Conservation (phyloP, 805 yeast species). For the Candida parachauliodes region DNA sequence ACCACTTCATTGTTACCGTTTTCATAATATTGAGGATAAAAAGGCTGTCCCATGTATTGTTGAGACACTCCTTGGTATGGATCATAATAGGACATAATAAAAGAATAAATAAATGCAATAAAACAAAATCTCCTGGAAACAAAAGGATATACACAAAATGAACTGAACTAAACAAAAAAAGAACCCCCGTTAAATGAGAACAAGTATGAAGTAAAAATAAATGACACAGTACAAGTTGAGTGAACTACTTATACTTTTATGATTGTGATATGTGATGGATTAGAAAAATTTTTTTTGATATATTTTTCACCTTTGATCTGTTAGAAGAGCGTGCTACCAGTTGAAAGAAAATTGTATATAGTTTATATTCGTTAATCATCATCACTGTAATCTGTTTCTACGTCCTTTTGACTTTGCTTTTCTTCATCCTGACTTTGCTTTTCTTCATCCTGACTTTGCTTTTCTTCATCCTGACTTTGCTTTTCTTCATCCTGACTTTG, state of each 20-base stretch:
- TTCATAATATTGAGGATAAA: conserved; percentile 30
- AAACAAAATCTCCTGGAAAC: conserved; percentile 1
- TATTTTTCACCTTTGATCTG: conserved; percentile 5
- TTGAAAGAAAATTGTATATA: background rate
- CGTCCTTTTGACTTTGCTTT: conserved; percentile 6
- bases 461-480: too few species aligned
- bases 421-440: too few species aligned
- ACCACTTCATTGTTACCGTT: conserved; percentile 5
- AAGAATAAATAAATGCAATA: conserved; percentile 2
- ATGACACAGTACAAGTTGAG: background rate
- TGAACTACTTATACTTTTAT: background rate
- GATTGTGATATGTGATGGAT: background rate
- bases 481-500: too few species aligned
- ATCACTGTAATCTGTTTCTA: conserved; percentile 12
- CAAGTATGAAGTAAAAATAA: background rate
- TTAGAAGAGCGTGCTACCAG: conserved; percentile 7
- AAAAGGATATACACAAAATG: conserved; percentile 3
- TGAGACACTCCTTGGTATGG: conserved; percentile 39
- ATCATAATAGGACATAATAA: conserved; percentile 38
- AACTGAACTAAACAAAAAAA: background rate
- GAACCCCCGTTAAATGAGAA: too few species aligned
- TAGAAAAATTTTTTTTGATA: background rate
- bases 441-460: too few species aligned
- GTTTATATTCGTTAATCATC: conserved; percentile 5
- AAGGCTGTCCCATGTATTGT: conserved; percentile 33